These are phyloP conservation scores for Andrographis paniculata DNA, from an alignment of 305 asterid species.

Conservation along the genomic window DNA sequence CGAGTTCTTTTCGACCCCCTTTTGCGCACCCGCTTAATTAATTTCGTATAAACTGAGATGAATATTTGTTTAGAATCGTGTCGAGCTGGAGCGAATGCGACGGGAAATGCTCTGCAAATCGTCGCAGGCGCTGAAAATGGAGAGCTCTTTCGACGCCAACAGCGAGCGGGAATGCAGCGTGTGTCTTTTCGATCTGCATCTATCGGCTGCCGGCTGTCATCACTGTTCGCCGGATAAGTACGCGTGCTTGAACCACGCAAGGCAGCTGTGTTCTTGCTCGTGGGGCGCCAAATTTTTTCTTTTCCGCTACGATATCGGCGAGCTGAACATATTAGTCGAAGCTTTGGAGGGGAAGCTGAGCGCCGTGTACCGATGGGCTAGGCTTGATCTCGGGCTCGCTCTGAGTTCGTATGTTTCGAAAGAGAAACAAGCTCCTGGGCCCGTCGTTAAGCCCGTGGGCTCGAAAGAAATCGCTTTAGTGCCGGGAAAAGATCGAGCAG, in stretches of 20 bases:
- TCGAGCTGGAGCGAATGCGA: slow-evolving; percentile 60
- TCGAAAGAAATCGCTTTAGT: slow-evolving; percentile 26
- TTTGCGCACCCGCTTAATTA: too few relatives aligned
- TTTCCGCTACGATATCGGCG: slow-evolving; percentile 59
- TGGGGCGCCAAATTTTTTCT: slow-evolving; percentile 80
- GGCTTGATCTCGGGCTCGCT: slow-evolving; percentile 73
- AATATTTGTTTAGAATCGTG: slow-evolving; percentile 43
- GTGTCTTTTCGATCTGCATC: slow-evolving; percentile 75
- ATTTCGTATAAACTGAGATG: neutral
- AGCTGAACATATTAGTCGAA: slow-evolving; percentile 63
- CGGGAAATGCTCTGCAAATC: slow-evolving; percentile 68
- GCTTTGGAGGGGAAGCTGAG: slow-evolving; percentile 88
- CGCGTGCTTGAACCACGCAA: slow-evolving; percentile 85
- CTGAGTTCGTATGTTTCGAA: slow-evolving; percentile 60
- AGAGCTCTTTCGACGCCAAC: slow-evolving; percentile 68
- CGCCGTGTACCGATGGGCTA: slow-evolving; percentile 87
- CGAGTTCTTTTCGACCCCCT: too few relatives aligned
- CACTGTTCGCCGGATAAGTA: slow-evolving; percentile 75
- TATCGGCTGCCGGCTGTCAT: slow-evolving; percentile 89
- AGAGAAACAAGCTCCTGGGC: slow-evolving; percentile 37
- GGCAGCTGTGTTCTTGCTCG: slow-evolving; percentile 70
- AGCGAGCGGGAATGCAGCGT: slow-evolving; percentile 86
- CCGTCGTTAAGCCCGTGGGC: slow-evolving; percentile 26
- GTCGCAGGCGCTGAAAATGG: slow-evolving; percentile 75
- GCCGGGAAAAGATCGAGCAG: slow-evolving; percentile 27